These are phyloP conservation scores for Talaromyces albobiverticillius DNA, from an alignment of 2,329 filamentous ascomycete genomes.

Conservation along the genomic window DNA sequence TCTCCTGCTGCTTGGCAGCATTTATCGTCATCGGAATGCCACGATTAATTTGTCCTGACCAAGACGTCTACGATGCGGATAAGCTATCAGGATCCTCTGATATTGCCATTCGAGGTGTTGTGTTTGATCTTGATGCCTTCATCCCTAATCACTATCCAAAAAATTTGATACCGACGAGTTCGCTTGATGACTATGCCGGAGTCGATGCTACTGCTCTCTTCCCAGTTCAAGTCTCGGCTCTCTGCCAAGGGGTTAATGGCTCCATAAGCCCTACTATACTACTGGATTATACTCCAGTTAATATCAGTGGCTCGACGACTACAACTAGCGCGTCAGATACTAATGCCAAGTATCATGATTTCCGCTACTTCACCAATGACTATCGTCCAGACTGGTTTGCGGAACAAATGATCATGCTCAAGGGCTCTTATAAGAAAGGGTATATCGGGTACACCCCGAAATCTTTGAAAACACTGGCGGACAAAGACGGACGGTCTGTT, in stretches of 20 bases:
- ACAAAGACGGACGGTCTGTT: constrained; percentile 60
- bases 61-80: constrained; percentile 76
- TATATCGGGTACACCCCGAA: constrained; percentile 76
- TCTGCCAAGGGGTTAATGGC: constrained; percentile 76
- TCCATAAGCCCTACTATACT: constrained; percentile 68
- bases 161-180: constrained; percentile 57
- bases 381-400: constrained; percentile 87
- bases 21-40: constrained; percentile 94
- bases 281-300: constrained; percentile 76
- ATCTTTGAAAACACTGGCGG: constrained; percentile 70
- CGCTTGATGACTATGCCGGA: constrained; percentile 77
- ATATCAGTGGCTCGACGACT: constrained; percentile 66
- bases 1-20: constrained; percentile 69
- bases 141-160: constrained; percentile 74
- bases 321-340: constrained; percentile 65
- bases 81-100: constrained; percentile 75
- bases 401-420: constrained; percentile 78
- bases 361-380: constrained; percentile 79
- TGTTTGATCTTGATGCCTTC: constrained; percentile 77
- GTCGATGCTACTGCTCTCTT: constrained; percentile 85
- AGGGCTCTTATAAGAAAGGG: constrained; percentile 78
- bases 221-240: constrained; percentile 87
- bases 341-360: constrained; percentile 86
- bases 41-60: constrained; percentile 80
- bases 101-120: constrained; percentile 79